phyloP scores from a whole-genome alignment of 306 rosid genomes.

The Cicer pinnatifidum region DNA sequence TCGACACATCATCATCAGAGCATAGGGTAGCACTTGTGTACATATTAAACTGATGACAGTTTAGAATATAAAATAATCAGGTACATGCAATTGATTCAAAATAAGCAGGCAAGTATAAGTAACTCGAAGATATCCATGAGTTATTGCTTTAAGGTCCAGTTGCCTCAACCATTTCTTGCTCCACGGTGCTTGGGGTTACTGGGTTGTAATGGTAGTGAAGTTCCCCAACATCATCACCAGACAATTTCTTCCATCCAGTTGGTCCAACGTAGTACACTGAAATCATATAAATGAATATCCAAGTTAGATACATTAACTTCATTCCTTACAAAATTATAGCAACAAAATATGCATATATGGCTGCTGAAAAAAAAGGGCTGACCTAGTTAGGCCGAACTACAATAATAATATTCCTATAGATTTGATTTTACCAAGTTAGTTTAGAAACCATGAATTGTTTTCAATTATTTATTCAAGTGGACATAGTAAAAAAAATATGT shows the following conservation, averaged over 20 bases:
- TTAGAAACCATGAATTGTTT: constrained; percentile 27
- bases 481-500: background rate
- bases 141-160: constrained; percentile 51
- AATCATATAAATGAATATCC: constrained; percentile 40
- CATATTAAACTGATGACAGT: constrained; percentile 30
- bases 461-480: background rate
- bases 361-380: constrained; percentile 23
- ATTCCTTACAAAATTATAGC: constrained; percentile 9
- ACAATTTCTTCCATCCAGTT: constrained; percentile 83
- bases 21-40: constrained; percentile 22
- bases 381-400: background rate
- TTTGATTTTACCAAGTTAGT: constrained; percentile 25
- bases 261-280: constrained; percentile 83
- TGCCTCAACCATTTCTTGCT: constrained; percentile 94
- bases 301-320: constrained; percentile 29
- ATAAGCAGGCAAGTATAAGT: constrained; percentile 28
- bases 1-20: constrained; percentile 17
- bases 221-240: constrained; percentile 93
- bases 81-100: constrained; percentile 40
- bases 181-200: constrained; percentile 72
- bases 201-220: constrained; percentile 80
- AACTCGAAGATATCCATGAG: constrained; percentile 19
- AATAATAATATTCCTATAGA: background rate
- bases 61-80: constrained; percentile 32
- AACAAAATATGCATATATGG: constrained; percentile 25